Evolutionary conservation across 257 asterid species (phyloP), one percentile per base, ranked within the genome.

Genomic region (Hygrophila difformis): DNA sequence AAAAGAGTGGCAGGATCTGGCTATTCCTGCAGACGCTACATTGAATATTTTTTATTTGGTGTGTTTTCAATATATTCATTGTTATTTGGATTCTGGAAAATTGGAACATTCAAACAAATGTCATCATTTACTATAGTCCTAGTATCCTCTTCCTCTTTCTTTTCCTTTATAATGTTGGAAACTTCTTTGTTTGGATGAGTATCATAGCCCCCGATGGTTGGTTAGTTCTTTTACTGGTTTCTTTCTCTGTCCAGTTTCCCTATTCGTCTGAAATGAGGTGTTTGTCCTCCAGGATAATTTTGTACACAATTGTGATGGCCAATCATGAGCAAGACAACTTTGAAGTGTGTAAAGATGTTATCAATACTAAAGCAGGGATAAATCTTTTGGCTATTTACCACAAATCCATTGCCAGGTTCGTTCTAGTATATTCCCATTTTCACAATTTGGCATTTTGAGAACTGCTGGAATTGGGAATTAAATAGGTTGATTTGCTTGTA

Each of bases 321-420:
- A 75, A 76, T 69, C 65, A 65, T 72, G 95, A 82, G 61, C 96
- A 91, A 62, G 88, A 74, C 47, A 68, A 51, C 37, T 39, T 44
- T 54, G 77, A 63, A 54, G 62, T 9, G 6, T 64, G 82, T 51
- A 70, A 68, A 63, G 76, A 76, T 61, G 73, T 74, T 54, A 70
- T 91, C 38, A 57, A 54, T 60, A 86, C 99, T 47, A 78, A 65
- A 66, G 69, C 65, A 13, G 95, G 95, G 70, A 74, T 91, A 47
- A 52, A 60, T 35, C 74, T 63, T 43, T 61, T 86, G 56, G 69
- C 81, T 48, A 88, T 82, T 53, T 80, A 91, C 63, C 84, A 80
- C 79, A 72, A 82, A 21, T 89, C 96, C 36, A 59, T 79, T 73
- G 96, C 92, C 79, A 82, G 98, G 94, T 85, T 35, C 40, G 73